phyloP scores from a whole-genome alignment of 495 filamentous ascomycete species.

The Xylaria cubensis region DNA sequence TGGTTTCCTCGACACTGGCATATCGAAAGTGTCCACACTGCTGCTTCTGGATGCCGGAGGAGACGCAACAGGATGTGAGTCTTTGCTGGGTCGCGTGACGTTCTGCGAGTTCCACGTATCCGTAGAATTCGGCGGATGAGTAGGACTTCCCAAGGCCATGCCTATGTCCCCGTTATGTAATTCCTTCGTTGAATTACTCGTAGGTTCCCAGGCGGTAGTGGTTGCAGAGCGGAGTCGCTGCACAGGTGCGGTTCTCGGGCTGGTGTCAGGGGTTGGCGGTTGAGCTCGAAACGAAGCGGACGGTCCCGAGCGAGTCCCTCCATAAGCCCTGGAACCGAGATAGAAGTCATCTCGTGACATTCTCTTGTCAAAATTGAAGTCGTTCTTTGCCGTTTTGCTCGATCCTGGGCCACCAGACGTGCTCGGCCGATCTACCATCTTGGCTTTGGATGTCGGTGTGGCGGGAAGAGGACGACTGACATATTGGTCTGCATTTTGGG shows the following conservation, averaged over 20 bases:
- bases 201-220: slow-evolving; percentile 35
- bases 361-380: slow-evolving; percentile 44
- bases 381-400: slow-evolving; percentile 31
- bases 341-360: slow-evolving; percentile 59
- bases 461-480: slow-evolving; percentile 46
- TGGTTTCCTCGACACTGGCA: slow-evolving; percentile 53
- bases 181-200: slow-evolving; percentile 49
- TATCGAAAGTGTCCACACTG: slow-evolving; percentile 41
- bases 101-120: slow-evolving; percentile 28
- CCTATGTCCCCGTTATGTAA: slow-evolving; percentile 55
- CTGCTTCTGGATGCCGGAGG: slow-evolving; percentile 37
- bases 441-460: slow-evolving; percentile 42
- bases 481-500: slow-evolving; percentile 43
- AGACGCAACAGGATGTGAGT: slow-evolving; percentile 20
- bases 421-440: slow-evolving; percentile 50
- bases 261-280: slow-evolving; percentile 53
- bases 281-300: slow-evolving; percentile 42
- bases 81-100: slow-evolving; percentile 29
- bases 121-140: slow-evolving; percentile 32
- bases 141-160: slow-evolving; percentile 66
- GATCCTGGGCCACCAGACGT: slow-evolving; percentile 43
- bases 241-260: slow-evolving; percentile 34
- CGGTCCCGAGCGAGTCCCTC: slow-evolving; percentile 37
- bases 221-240: background rate
- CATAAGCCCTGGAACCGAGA: slow-evolving; percentile 34